Base-by-base conservation (phyloP, 1,284 basidiomycete genomes). In the Microbotryum violaceum region DNA sequence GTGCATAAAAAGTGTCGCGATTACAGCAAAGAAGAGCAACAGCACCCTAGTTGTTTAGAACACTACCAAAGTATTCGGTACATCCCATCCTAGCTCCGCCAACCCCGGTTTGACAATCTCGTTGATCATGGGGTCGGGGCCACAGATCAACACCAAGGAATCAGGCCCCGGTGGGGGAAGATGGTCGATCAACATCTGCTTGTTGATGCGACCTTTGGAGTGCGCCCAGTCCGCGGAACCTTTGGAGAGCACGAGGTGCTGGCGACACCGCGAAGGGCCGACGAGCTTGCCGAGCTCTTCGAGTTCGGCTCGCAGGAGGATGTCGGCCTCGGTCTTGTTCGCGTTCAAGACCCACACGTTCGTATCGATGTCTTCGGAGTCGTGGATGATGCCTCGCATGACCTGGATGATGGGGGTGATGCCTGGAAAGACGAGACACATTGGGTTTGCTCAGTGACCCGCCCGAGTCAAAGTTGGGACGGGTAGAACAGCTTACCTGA, bases 371-470 rank as follows among this genome's bases (percentile, higher is more conserved):
- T 80, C 78, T 21, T 69, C 63, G 0, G 60, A 29, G 66, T 83
- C 81, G 25, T 75, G 73, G 54, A 84, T 73, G 46, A 85, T 75
- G 47, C 78, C 78, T 1, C 81, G 78, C 2, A 84, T 74, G 18
- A 83, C 78, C 69, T 83, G 82, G 1, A 82, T 70, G 49, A 83
- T 83, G 0, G 84, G 84, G 0, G 84, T 84, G 61, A 85, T 81
- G 20, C 83, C 83, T 78, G 44, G 5, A 8, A 23, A 3, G 14
- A n/a, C 14, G 21, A 31, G n/a, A 6, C 14, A 47, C 50, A 20
- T 29, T 42, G 4, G 37, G 16, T 42, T 16, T 12, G 37, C 16
- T 48, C 23, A 59, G 46, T 33, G 29, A 27, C 50, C 14, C 27
- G 45, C 14, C 20, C 10, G 1, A 5, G 44, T 20, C 10, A 18